Percentiles rank a stretch among this genome's conserved stretches.
phyloP scores from a whole-genome alignment of 2,329 filamentous ascomycete genomes.

The Pochonia chlamydosporia region DNA sequence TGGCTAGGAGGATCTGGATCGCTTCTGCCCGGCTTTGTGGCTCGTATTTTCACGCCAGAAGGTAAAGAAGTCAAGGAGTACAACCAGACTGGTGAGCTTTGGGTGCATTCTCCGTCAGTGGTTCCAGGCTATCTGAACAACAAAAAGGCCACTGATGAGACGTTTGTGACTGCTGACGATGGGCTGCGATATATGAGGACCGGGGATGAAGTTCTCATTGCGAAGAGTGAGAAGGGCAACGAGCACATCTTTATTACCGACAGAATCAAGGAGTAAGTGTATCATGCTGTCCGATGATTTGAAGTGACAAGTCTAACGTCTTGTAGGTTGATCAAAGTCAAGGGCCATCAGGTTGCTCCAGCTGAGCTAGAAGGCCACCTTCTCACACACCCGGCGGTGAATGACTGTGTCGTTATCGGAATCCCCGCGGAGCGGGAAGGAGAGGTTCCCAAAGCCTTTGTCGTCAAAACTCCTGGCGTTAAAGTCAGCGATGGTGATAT shows the following conservation, averaged over 20 bases:
- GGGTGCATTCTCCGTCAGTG: constrained; percentile 67
- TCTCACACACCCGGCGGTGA: constrained; percentile 37
- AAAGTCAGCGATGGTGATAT: constrained; percentile 9
- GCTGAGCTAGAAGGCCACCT: constrained; percentile 39
- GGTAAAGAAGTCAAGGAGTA: constrained; percentile 55
- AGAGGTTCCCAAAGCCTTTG: constrained; percentile 58
- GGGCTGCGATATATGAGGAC: constrained; percentile 65
- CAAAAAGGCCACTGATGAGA: constrained; percentile 69
- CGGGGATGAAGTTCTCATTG: constrained; percentile 70
- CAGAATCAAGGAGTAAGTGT: constrained; percentile 51
- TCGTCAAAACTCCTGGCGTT: constrained; percentile 32
- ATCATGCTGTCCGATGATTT: background rate
- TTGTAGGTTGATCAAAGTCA: constrained; percentile 49
- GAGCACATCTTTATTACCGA: constrained; percentile 82
- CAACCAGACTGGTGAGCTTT: constrained; percentile 70
- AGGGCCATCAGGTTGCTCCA: constrained; percentile 53
- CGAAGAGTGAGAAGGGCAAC: constrained; percentile 40
- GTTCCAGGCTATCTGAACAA: constrained; percentile 79
- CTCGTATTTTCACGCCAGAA: constrained; percentile 48
- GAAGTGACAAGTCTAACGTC: background rate
- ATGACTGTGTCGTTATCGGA: constrained; percentile 61
- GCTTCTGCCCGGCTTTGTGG: constrained; percentile 58
- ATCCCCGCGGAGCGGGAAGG: constrained; percentile 43
- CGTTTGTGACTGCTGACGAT: constrained; percentile 58
- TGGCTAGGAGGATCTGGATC: constrained; percentile 67